A percentile compares a stretch with the other conserved stretches of the same genome.
phyloP scores from a whole-genome alignment of 169 alveolate species.

The Eimeria mitis region DNA sequence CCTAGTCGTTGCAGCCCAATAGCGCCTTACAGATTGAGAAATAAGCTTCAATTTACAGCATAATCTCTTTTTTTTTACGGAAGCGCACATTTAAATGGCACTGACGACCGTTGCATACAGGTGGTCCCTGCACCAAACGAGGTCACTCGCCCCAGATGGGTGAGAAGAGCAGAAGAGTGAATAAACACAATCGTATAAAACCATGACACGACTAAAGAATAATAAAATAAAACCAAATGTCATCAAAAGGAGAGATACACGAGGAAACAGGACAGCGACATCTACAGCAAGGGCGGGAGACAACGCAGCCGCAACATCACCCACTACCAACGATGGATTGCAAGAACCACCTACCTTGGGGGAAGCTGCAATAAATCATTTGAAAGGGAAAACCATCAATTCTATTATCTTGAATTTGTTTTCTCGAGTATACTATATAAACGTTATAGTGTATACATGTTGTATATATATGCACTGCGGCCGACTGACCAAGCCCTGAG shows the following conservation, averaged over 20 bases:
- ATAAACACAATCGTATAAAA: neutral
- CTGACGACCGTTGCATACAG: neutral
- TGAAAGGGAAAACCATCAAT: neutral
- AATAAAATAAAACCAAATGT: neutral
- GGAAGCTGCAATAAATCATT: neutral
- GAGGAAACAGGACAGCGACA: neutral
- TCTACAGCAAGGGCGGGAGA: neutral
- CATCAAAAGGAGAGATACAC: neutral
- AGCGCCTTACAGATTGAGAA: neutral
- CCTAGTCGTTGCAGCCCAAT: neutral
- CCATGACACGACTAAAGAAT: neutral
- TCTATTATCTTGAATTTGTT: neutral
- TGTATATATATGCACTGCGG: neutral
- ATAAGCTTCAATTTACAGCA: neutral
- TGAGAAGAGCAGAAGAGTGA: neutral
- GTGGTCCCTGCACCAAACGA: neutral
- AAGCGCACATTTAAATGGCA: neutral
- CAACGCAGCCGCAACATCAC: neutral
- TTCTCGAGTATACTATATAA: neutral
- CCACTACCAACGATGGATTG: neutral
- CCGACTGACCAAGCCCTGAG: conserved; percentile 2
- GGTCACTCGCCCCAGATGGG: neutral
- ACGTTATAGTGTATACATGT: too few relatives aligned
- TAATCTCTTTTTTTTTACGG: neutral
- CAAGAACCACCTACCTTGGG: neutral